Conservation (phyloP, 345 rosid species). For the Punica granatum region DNA sequence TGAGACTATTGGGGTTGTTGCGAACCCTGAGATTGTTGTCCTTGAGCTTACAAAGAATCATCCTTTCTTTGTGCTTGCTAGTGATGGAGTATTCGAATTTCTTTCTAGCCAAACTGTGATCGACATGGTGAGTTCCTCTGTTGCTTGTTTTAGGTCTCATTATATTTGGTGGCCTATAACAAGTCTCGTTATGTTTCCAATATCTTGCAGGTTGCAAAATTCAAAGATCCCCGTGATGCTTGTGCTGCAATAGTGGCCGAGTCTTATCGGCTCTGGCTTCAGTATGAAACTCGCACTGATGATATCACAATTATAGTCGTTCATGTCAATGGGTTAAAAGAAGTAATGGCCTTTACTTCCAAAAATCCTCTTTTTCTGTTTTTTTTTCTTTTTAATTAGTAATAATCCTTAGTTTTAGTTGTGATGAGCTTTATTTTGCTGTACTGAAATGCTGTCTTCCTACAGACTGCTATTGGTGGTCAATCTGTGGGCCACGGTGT, state of each 20-base stretch:
- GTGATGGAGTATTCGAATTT: slow-evolving; percentile 98
- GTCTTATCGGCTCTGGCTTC: slow-evolving; percentile 97
- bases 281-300: slow-evolving; percentile 99
- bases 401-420: background rate
- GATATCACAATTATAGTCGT: slow-evolving; percentile 95
- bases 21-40: slow-evolving; percentile 90
- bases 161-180: no score
- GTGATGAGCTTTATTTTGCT: background rate
- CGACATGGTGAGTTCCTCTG: slow-evolving; percentile 83
- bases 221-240: slow-evolving; percentile 97
- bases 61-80: slow-evolving; percentile 94
- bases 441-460: slow-evolving; percentile 11
- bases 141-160: background rate
- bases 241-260: slow-evolving; percentile 99
- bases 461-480: slow-evolving; percentile 49
- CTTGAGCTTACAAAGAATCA: slow-evolving; percentile 70
- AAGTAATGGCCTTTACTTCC: slow-evolving; percentile 39
- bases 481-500: slow-evolving; percentile 33
- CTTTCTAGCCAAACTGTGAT: slow-evolving; percentile 90
- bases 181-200: slow-evolving; percentile 1
- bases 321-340: slow-evolving; percentile 67
- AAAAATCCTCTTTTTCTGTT: background rate
- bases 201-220: slow-evolving; percentile 73
- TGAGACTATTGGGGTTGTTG: slow-evolving; percentile 89
- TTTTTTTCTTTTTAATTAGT: background rate